Evolutionary conservation across 1,139 yeast species (phyloP).

Genomic region (Yamadazyma pseudoaaseri): DNA sequence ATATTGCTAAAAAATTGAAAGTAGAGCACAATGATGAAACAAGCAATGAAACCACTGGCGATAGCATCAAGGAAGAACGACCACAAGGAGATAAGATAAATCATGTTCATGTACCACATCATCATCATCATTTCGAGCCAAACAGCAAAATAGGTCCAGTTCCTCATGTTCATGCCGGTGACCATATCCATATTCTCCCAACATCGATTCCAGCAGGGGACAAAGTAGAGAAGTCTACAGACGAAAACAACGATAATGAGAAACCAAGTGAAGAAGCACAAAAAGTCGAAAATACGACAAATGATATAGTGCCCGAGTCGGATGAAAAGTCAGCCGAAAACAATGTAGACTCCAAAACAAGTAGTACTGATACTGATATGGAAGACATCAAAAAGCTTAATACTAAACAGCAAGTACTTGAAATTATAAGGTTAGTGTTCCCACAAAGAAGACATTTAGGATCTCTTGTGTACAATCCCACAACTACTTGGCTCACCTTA

Average conservation of each 20-base stretch:
- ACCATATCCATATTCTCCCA: slow-evolving; percentile 12
- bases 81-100: too few relatives aligned
- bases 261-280: too few relatives aligned
- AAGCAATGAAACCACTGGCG: too few relatives aligned
- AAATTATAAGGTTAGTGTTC: slow-evolving; percentile 42
- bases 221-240: slow-evolving; percentile 5
- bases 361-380: not conserved
- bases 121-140: slow-evolving; percentile 18
- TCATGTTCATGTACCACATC: slow-evolving; percentile 24
- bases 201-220: not conserved
- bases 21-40: too few relatives aligned
- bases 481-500: slow-evolving; percentile 45
- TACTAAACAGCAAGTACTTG: slow-evolving; percentile 35
- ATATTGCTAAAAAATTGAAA: too few relatives aligned
- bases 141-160: slow-evolving; percentile 7
- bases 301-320: slow-evolving; percentile 1
- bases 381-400: slow-evolving; percentile 3
- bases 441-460: slow-evolving; percentile 58
- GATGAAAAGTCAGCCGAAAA: slow-evolving; percentile 1
- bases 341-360: slow-evolving; percentile 1
- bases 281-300: too few relatives aligned
- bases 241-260: too few relatives aligned
- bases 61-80: too few relatives aligned
- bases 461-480: slow-evolving; percentile 57
- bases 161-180: slow-evolving; percentile 15